These are phyloP conservation scores for Camelina sativa DNA, from an alignment of 345 rosid species.

Conservation along the genomic window DNA sequence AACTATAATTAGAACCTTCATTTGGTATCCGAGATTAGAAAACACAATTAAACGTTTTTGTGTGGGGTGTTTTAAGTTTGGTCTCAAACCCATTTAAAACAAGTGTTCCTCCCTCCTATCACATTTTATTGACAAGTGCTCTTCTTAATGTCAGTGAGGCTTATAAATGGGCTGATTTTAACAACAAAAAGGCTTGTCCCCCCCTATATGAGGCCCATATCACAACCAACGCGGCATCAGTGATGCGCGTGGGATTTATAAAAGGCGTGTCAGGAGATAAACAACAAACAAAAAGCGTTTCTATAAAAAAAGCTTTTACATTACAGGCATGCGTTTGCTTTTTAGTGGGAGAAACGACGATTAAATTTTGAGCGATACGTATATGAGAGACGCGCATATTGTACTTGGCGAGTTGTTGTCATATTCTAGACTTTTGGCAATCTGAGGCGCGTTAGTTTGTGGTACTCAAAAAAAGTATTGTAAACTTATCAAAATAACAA, in stretches of 20 bases:
- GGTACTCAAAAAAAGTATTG: background rate
- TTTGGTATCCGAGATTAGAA: background rate
- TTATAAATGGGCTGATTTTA: background rate
- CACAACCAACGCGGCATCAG: too few relatives aligned
- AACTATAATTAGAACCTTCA: background rate
- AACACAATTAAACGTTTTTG: background rate
- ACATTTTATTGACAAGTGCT: background rate
- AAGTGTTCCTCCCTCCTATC: background rate
- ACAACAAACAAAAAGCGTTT: background rate
- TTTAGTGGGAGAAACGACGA: too few relatives aligned
- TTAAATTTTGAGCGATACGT: background rate
- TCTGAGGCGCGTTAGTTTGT: too few relatives aligned
- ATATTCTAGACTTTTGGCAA: background rate
- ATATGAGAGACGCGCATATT: background rate
- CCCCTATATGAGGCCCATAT: slow-evolving; percentile 5
- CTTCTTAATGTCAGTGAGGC: background rate
- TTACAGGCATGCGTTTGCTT: background rate
- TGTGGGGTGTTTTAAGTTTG: background rate
- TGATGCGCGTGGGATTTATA: background rate
- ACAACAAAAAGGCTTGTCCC: background rate
- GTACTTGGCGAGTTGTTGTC: background rate
- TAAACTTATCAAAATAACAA: background rate
- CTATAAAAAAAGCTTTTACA: background rate
- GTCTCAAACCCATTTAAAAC: background rate
- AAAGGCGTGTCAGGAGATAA: background rate